A percentile compares a stretch with the other conserved stretches of the same genome.
Conservation (phyloP, 2,329 filamentous ascomycete genomes). For the Pseudopithomyces chartarum region DNA sequence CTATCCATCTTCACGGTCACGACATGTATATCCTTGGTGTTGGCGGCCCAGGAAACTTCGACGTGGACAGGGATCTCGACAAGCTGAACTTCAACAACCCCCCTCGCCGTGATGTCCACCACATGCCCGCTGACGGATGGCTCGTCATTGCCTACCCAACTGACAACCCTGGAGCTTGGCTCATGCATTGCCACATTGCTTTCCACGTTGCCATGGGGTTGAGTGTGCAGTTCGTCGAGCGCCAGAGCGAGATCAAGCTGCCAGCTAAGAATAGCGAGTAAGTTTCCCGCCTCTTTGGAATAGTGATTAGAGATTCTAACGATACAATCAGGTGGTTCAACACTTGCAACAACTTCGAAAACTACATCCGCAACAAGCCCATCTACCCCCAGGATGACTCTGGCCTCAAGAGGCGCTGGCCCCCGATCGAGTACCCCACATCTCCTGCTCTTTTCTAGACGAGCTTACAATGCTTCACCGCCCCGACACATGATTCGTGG, state of each 20-base stretch:
- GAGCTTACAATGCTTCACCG: neutral
- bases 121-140: conserved; percentile 42
- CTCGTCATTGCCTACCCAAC: conserved; percentile 57
- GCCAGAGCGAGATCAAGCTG: conserved; percentile 24
- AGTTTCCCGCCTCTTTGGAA: neutral
- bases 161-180: conserved; percentile 55
- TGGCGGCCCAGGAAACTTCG: conserved; percentile 39
- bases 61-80: conserved; percentile 12
- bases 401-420: conserved; percentile 43
- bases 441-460: neutral
- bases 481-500: conserved; percentile 5
- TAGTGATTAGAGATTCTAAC: neutral
- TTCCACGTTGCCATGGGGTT: conserved; percentile 38
- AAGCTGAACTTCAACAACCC: conserved; percentile 43
- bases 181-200: conserved; percentile 36
- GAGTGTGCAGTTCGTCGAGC: conserved; percentile 31
- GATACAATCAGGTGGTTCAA: conserved; percentile 20
- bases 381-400: conserved; percentile 47
- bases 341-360: conserved; percentile 33
- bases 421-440: conserved; percentile 12
- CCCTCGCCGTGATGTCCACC: conserved; percentile 40
- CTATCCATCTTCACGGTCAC: conserved; percentile 39
- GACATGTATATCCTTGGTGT: conserved; percentile 29
- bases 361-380: conserved; percentile 36
- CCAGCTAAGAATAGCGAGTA: conserved; percentile 23